phyloP scores from a whole-genome alignment of 345 rosid genomes.

The Melaleuca alternifolia region DNA sequence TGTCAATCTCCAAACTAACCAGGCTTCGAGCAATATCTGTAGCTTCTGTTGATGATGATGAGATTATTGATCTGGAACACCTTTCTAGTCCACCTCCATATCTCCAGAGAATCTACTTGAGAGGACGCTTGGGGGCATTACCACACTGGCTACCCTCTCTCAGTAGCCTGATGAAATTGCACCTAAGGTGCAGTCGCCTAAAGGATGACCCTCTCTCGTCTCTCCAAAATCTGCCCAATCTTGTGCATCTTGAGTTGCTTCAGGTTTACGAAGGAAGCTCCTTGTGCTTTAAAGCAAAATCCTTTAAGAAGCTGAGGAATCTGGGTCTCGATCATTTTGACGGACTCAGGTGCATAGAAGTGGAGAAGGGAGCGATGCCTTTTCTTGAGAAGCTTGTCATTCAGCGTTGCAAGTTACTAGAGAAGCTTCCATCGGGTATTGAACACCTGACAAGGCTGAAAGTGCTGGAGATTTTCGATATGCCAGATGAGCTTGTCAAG shows the following conservation, averaged over 20 bases:
- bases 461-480: conserved; percentile 19
- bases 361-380: conserved; percentile 24
- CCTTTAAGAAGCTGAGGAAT: conserved; percentile 18
- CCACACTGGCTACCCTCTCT: conserved; percentile 23
- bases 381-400: conserved; percentile 14
- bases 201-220: conserved; percentile 18
- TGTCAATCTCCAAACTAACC: conserved; percentile 11
- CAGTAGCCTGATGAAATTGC: conserved; percentile 13
- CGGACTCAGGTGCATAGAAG: conserved; percentile 2
- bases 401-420: conserved; percentile 13
- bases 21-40: conserved; percentile 22
- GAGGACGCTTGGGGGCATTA: conserved; percentile 14
- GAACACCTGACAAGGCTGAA: conserved; percentile 17
- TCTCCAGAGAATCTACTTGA: conserved; percentile 19
- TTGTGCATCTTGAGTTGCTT: conserved; percentile 22
- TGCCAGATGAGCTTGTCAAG: conserved; percentile 20
- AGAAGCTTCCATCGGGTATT: conserved; percentile 18
- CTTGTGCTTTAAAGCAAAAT: conserved; percentile 8
- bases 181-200: conserved; percentile 15
- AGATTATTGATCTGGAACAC: conserved; percentile 21
- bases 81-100: conserved; percentile 18
- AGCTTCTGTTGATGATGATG: conserved; percentile 5
- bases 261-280: conserved; percentile 12
- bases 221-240: conserved; percentile 22
- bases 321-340: conserved; percentile 22